Evolutionary conservation across 345 rosid species (phyloP), one percentile per base, ranked within the genome.

Genomic region (Carallia pectinifolia): DNA sequence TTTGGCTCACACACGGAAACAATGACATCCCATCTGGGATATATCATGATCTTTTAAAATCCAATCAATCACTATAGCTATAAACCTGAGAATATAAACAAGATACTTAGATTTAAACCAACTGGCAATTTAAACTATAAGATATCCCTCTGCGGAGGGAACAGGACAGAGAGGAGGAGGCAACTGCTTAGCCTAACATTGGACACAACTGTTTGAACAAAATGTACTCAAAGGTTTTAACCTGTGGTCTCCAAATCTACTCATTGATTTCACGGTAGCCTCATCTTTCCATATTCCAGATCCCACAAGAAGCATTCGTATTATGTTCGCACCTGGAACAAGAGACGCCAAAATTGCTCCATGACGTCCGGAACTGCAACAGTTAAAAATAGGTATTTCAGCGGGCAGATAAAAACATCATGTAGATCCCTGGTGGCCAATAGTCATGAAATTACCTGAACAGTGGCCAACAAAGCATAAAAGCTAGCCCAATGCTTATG

Each of bases 181-280:
- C 48, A 34, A 64, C 62, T 10, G 34, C 23, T 38, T 38, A 16
- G 34, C 55, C 33, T 36, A 23, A 23, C 23, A 23, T 37, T 68
- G 19, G 53, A 8, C 58, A 38, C 31, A 55, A 19, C 6, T 33
- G 12, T 23, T 4, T 36, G 34, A 66, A 67, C 62, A 19, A 69
- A 60, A 29, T 38, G 52, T 53, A 55, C 56, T 60, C 48, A 8
- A 6, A 63, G 54, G 33, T 59, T 53, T 56, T 40, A 74, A 92
- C 99, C 99, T 90, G 85, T 71, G 79, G 70, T 95, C 91, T 70
- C 99, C 98, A 50, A 78, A 82, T 88, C 99, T 86, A 82, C 99
- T 90, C 97, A 92, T 95, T 64, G 99, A 90, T 88, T 90, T 89
- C 71, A 92, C 92, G 0, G 83, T 90, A 68, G 91, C 97, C 81